Base-by-base conservation (phyloP, 305 asterid species). In the Lippia alba region DNA sequence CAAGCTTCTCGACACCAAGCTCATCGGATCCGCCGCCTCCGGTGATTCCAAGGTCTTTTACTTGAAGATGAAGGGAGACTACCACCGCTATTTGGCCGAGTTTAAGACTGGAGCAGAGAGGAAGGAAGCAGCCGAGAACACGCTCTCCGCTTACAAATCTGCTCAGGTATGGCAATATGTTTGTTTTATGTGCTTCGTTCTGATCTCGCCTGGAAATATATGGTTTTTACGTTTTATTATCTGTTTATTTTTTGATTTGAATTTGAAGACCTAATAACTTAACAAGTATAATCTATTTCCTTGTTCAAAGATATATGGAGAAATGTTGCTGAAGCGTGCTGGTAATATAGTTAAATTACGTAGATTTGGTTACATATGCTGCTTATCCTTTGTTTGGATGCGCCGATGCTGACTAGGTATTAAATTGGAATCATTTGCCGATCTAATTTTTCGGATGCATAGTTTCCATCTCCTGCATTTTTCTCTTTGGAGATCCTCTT, bases 21-120 rank as follows among this genome's bases (percentile, higher is more conserved):
- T 91, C 74, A 84, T 89, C 57, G 88, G 86, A 72, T 75, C 89
- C 39, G 93, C 95, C 14, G 50, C 84, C 24, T 61, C 56, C 56
- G 92, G 90, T 0, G 97, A 91, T 39, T 89, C 97, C 6, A 89
- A 89, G 91, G 97, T 89, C 64, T 91, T 91, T 66, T 91, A 87
- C 83, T 79, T 91, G 91, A 91, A 91, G 88, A 91, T 91, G 96
- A 91, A 84, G 83, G 97, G 97, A 30, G 97, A 91, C 74, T 91
- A 91, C 54, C 87, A 89, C 74, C 92, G 97, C 17, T 91, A 91
- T 62, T 76, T 91, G 88, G 97, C 95, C 5, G 97, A 91, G 84
- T 91, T 91, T 58, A 91, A 86, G 76, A 80, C 89, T 18, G 91
- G 87, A 30, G 77, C 87, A 32, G 97, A 89, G 81, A 68, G 94